Base-by-base conservation (phyloP, 2,329 filamentous ascomycete genomes). In the Trichoderma sp. region DNA sequence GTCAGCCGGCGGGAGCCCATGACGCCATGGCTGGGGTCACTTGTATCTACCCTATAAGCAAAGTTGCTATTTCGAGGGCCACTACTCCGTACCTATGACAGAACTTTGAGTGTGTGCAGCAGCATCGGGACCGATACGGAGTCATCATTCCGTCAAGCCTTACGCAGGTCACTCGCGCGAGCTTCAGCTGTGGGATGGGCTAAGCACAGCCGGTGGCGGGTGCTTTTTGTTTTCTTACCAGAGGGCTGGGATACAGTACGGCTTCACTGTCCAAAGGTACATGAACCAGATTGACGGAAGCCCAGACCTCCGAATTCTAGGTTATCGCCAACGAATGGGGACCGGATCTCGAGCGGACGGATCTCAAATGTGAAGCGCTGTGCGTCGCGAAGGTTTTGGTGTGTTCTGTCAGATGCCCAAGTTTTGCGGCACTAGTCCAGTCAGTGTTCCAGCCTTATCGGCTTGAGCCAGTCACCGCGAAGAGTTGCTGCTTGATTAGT, bases 221-320 rank as follows among this genome's bases (percentile, higher is more conserved):
- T 51, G 43, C 43, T 47, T 15, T 14, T 28, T n/a, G 5, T 51
- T 9, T 36, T 36, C 30, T 18, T 32, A 58, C 66, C 47, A 47
- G 43, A 47, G 43, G 43, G 43, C 43, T 47, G 43, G 18, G 43
- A 47, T 69, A 69, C 66, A 69, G 66, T 69, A 69, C 28, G n/a
- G 66, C 66, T 21, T 61, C n/a, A 69, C 66, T 69, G 66, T 69
- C 28, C 56, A 34, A 51, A 51, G 34, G 28, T 61, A 69, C 66
- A 15, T 69, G 8, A 21, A 21, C 36, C 15, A 51, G 4, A 8
- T 30, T 18, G 14, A 47, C 65, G 65, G 65, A 30, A 39, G 3
- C 56, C 12, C 24, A 32, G 26, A 28, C 11, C 51, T 68, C 65
- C 65, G 65, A 24, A 11, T 21, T 21, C 43, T 24, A 51, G 43